phyloP scores from a whole-genome alignment of 2,329 filamentous ascomycete genomes.

The Aspergillus fumigatus region DNA sequence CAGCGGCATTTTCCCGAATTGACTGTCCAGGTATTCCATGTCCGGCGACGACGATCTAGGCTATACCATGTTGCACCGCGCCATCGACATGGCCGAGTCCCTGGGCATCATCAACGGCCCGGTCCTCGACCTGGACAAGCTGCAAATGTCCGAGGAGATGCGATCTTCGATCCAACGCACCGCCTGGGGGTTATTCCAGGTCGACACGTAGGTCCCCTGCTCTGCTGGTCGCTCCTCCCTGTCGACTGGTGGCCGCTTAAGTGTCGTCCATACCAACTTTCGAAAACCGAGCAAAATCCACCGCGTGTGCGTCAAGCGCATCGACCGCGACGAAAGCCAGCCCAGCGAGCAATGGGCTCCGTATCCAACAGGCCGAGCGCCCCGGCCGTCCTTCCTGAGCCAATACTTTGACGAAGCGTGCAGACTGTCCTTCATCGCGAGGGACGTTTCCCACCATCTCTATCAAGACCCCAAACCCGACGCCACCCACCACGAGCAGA shows the following conservation, averaged over 20 bases:
- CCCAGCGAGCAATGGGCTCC: constrained; percentile 10
- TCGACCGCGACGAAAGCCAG: constrained; percentile 2
- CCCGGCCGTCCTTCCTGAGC: constrained; percentile 10
- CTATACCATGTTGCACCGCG: constrained; percentile 25
- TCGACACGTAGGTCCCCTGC: constrained; percentile 21
- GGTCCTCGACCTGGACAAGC: constrained; percentile 7
- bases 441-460: constrained; percentile 13
- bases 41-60: constrained; percentile 23
- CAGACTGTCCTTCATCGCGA: constrained; percentile 15
- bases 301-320: constrained; percentile 11
- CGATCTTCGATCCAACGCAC: constrained; percentile 18
- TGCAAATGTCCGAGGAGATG: constrained; percentile 19
- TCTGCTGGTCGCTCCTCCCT: too few relatives aligned
- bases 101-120: constrained; percentile 19
- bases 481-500: not conserved
- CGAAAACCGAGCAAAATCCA: constrained; percentile 13
- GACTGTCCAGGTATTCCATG: constrained; percentile 20
- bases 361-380: constrained; percentile 8
- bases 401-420: constrained; percentile 19
- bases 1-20: not conserved
- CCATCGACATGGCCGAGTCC: constrained; percentile 21
- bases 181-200: constrained; percentile 24
- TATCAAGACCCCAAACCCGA: not conserved
- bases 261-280: constrained; percentile 19
- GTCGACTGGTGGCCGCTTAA: too few relatives aligned